phyloP scores from a whole-genome alignment of 2,329 filamentous ascomycete species.

The Diaporthe capsici region DNA sequence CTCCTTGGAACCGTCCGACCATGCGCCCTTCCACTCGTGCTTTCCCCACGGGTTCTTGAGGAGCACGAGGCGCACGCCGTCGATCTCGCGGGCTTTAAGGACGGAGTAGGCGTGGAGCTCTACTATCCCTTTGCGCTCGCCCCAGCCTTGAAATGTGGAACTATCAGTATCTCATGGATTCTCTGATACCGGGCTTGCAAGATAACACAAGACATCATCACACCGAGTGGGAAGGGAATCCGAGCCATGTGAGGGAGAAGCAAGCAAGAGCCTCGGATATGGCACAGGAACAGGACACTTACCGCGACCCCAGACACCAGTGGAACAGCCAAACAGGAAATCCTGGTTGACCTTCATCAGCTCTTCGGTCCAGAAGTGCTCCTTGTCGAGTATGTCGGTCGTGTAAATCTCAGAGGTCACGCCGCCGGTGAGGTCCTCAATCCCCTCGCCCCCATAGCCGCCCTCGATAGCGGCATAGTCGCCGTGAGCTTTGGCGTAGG shows the following conservation, averaged over 20 bases:
- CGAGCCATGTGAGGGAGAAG: neutral
- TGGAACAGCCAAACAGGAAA: conserved; percentile 81
- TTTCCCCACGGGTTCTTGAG: conserved; percentile 72
- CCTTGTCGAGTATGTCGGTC: conserved; percentile 81
- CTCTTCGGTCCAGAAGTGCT: conserved; percentile 87
- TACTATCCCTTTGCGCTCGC: conserved; percentile 70
- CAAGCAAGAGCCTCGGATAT: neutral
- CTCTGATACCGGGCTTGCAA: neutral
- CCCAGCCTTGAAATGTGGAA: conserved; percentile 60
- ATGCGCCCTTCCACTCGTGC: conserved; percentile 73
- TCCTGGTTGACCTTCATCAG: conserved; percentile 84
- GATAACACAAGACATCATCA: neutral
- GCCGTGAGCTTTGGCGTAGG: conserved; percentile 81
- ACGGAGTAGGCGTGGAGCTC: conserved; percentile 73
- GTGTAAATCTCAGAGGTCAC: conserved; percentile 79
- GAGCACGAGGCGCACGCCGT: conserved; percentile 66
- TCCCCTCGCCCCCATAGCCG: conserved; percentile 67
- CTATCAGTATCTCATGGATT: neutral
- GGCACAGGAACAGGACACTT: neutral
- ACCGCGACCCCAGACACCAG: conserved; percentile 70
- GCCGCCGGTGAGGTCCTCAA: conserved; percentile 74
- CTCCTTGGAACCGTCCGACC: conserved; percentile 61
- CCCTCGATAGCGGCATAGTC: conserved; percentile 81
- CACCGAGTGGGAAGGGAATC: neutral
- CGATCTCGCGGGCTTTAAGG: conserved; percentile 67